Evolutionary conservation across 2,329 filamentous ascomycete genomes (phyloP), one percentile per base, ranked within the genome.

Genomic region (Microsporum ferrugineum): DNA sequence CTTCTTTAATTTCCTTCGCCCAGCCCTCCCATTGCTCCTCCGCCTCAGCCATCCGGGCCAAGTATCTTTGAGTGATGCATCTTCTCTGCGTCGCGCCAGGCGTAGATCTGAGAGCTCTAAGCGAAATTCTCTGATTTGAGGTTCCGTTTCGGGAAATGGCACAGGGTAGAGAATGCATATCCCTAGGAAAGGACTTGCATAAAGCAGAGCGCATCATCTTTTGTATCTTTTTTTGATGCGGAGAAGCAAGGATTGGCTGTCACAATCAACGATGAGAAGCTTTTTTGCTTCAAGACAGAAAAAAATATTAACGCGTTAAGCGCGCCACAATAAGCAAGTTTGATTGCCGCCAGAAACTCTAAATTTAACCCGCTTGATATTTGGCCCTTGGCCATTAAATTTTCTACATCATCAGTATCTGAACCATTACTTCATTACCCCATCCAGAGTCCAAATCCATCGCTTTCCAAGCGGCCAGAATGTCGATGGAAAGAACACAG

Each of bases 401-500:
- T 5, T 14, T 5, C 31, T 51, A 75, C 14, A 65, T 67, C 33
- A 81, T 70, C 64, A 80, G 86, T 3, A 90, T 72, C 70, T 86
- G 85, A 47, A 95, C 76, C 63, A 83, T 79, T 41, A 91, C 81
- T 71, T 95, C 88, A 71, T 96, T 95, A 65, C 84, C 87, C 86
- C 88, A 95, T 5, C 87, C 84, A 41, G 83, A 80, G 62, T 84
- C 76, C 60, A 94, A 77, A 0, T 80, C 82, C 77, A 91, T 80
- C 67, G 88, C 84, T 53, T 82, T 81, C 91, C 91, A 97, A 0
- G 92, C 92, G 34, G 75, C 78, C 66, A 84, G 81, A 10, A 89
- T 73, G 76, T 97, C 89, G 60, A 97, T 82, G 66, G 89, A 85
- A 36, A 97, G 73, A 5, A 97, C 82, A 17, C 38, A 41, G 31